phyloP scores from a whole-genome alignment of 768 basidiomycete species.

The Tylopilus felleus region DNA sequence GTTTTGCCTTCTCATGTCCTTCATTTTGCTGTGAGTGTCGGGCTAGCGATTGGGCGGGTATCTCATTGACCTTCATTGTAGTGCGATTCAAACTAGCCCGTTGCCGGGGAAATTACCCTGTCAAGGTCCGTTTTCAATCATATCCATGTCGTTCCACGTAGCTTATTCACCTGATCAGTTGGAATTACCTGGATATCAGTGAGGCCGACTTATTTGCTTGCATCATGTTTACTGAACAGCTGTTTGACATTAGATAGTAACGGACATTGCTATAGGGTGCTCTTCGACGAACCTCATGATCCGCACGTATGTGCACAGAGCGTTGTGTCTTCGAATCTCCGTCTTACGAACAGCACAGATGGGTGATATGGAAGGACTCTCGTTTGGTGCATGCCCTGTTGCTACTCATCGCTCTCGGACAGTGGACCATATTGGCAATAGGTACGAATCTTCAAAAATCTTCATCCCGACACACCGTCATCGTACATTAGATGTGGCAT shows the following conservation, averaged over 20 bases:
- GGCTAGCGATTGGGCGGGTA: no score
- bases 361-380: slow-evolving; percentile 26
- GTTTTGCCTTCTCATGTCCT: slow-evolving; percentile 4
- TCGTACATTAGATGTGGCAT: slow-evolving; percentile 5
- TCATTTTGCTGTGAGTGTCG: slow-evolving; percentile 17
- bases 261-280: slow-evolving; percentile 10
- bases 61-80: not conserved
- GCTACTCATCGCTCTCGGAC: slow-evolving; percentile 18
- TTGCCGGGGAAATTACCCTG: slow-evolving; percentile 1
- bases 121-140: slow-evolving; percentile 15
- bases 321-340: not conserved
- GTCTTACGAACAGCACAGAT: slow-evolving; percentile 9
- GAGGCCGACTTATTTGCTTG: not conserved
- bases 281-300: slow-evolving; percentile 24
- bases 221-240: not conserved
- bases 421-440: slow-evolving; percentile 19
- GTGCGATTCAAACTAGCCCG: not conserved
- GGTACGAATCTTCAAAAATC: not conserved
- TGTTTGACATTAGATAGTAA: slow-evolving; percentile 1
- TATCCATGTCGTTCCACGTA: not conserved
- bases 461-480: not conserved
- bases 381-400: slow-evolving; percentile 14
- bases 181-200: slow-evolving; percentile 2
- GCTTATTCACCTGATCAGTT: slow-evolving; percentile 4
- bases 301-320: slow-evolving; percentile 20